Base-by-base conservation (phyloP, 164 flowering plant genomes). In the Nelumbo lutea region DNA sequence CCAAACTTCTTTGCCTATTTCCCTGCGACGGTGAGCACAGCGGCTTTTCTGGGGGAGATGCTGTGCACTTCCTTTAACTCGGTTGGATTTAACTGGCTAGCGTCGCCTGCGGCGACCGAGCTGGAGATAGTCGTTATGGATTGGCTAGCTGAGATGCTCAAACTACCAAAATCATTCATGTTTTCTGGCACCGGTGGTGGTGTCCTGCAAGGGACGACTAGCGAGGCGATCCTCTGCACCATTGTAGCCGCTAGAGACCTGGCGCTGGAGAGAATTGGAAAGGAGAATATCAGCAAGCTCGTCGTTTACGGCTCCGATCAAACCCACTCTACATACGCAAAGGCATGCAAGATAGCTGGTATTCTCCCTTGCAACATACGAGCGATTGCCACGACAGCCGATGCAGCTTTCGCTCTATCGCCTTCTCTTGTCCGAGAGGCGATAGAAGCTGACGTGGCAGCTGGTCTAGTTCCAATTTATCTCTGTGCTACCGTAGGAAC, bases 81-180 rank as follows among this genome's bases (percentile, higher is more conserved):
- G 3, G 87, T 84, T 0, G 87, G 89, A 0, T 86, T 88, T 75
- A 86, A 81, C 68, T 88, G 92, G 92, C 69, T 84, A 0, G 79
- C 89, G 0, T 83, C 89, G 1, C 89, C 90, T 0, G 87, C 93
- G 0, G 79, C 88, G 0, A 88, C 90, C n/a, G 90, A 86, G 85
- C 81, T 86, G 0, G 89, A 88, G 65, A 79, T 70, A 68, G 61
- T 80, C 4, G 89, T 86, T 63, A 79, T 83, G 88, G 90, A 88
- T 38, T 88, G 90, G 93, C 70, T 87, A 0, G 86, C 80, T 1
- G 15, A 46, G 42, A 76, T 85, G 83, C 81, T 87, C 1, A 52
- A 73, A 45, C 82, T 87, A 0, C 93, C 91, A 1, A 66, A 67
- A 2, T 61, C 81, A 0, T 85, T 88, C 77, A 70, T 75, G 78